Evolutionary conservation across 2,329 filamentous ascomycete species (phyloP), one percentile per base, ranked within the genome.

Genomic region (Talaromyces pinophilus): DNA sequence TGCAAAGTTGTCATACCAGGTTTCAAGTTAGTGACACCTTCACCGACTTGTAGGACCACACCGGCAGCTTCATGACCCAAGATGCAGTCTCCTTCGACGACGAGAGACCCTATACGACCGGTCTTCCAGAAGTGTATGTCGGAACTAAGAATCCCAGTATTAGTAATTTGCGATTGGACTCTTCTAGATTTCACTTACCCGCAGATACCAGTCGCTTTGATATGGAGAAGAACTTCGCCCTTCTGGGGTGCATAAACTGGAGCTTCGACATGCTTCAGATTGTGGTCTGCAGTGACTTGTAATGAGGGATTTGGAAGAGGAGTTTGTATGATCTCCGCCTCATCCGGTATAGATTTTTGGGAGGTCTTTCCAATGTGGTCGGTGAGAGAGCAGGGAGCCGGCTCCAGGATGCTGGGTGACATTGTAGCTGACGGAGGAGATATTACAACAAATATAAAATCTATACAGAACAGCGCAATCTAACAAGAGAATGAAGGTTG

Each of bases 71-170:
- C 88, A 69, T 90, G 88, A 25, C 88, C 87, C 55, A 90, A 82
- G 62, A 89, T 88, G 71, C 86, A 88, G 69, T 89, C 86, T 22
- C 85, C 84, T 66, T 87, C 83, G 13, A 91, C 84, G 1, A 86
- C 82, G 1, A 90, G 80, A 1, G 83, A 82, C 2, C 89, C 88
- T 71, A 91, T 90, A 13, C 83, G 78, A 28, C 88, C 88, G 0
- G 82, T 79, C 71, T 87, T 87, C 88, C 88, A 90, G 70, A 90
- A 88, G 73, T 91, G 88, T 69, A 90, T 84, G 71, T 90, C 88
- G 0, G 87, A 90, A 48, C 85, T 87, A 67, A n/a, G 2, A 19
- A 19, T 25, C 30, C 35, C 22, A n/a, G 28, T 2, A 38, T 30
- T 8, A 66, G 50, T 13, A 25, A 50, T 1, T 2, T 19, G 28